Conservation (phyloP, 2,329 filamentous ascomycete genomes). For the Akanthomyces lecanii region DNA sequence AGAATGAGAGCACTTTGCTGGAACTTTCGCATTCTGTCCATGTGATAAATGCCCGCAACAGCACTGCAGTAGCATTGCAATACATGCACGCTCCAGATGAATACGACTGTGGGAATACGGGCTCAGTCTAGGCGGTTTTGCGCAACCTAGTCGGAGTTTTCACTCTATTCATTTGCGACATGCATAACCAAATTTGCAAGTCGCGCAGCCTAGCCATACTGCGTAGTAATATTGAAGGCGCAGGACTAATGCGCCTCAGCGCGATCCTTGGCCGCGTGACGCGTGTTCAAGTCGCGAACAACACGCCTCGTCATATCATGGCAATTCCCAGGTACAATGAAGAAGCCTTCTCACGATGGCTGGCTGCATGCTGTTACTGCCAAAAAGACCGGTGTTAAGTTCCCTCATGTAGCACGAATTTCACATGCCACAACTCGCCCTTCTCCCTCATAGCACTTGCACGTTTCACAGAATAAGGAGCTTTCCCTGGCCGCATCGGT, state of each 20-base stretch:
- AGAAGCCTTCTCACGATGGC: neutral
- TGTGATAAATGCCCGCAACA: neutral
- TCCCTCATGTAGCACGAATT: neutral
- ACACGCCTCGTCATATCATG: neutral
- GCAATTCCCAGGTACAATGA: neutral
- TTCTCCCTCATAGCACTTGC: neutral
- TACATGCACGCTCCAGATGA: conserved; percentile 8
- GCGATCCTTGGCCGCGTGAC: neutral
- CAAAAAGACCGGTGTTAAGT: neutral
- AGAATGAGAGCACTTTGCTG: neutral
- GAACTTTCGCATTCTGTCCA: neutral
- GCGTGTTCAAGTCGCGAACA: neutral
- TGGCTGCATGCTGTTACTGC: neutral
- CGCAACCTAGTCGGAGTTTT: neutral
- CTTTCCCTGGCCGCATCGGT: neutral
- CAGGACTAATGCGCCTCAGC: neutral
- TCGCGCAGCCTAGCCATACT: neutral
- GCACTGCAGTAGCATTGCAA: conserved; percentile 2
- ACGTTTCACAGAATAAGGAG: neutral
- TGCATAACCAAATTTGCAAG: conserved; percentile 8
- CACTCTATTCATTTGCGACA: neutral
- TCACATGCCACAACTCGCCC: neutral
- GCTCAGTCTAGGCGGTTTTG: neutral
- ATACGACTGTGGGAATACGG: conserved; percentile 11
- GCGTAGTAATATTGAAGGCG: neutral